Evolutionary conservation across 768 basidiomycete genomes (phyloP).

Genomic region (Xerocomus potaroensis): DNA sequence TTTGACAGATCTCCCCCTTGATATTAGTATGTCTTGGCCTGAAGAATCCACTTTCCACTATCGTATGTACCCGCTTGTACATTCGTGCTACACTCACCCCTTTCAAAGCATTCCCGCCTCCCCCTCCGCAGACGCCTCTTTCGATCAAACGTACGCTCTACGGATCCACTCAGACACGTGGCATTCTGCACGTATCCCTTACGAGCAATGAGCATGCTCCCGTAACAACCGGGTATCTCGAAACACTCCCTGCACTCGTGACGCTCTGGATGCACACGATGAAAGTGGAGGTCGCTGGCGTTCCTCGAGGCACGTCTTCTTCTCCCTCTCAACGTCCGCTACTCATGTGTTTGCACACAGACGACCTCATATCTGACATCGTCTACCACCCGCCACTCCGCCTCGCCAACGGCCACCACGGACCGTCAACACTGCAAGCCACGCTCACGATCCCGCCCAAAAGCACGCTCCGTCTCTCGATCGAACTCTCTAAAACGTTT

Average conservation of each 20-base stretch:
- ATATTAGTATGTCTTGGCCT: slow-evolving; percentile 56
- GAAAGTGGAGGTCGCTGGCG: slow-evolving; percentile 44
- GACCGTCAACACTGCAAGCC: slow-evolving; percentile 70
- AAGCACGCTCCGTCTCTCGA: slow-evolving; percentile 56
- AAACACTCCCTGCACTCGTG: slow-evolving; percentile 92
- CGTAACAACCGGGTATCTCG: slow-evolving; percentile 59
- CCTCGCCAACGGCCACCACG: slow-evolving; percentile 14
- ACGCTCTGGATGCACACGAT: slow-evolving; percentile 86
- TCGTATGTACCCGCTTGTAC: slow-evolving; percentile 39
- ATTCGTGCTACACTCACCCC: not conserved
- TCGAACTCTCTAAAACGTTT: slow-evolving; percentile 81
- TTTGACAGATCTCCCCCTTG: slow-evolving; percentile 36
- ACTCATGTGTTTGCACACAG: slow-evolving; percentile 31
- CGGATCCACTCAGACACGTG: slow-evolving; percentile 72
- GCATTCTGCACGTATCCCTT: slow-evolving; percentile 64
- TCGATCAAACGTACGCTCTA: slow-evolving; percentile 62
- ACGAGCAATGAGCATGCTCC: slow-evolving; percentile 52
- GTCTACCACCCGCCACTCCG: slow-evolving; percentile 47
- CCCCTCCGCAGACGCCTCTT: slow-evolving; percentile 47
- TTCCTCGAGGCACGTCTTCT: slow-evolving; percentile 36
- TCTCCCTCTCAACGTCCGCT: not conserved
- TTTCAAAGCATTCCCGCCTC: slow-evolving; percentile 34
- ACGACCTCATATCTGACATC: slow-evolving; percentile 59
- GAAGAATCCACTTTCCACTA: slow-evolving; percentile 49
- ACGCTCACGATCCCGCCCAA: slow-evolving; percentile 65